Base-by-base conservation (phyloP, 2,329 filamentous ascomycete species). In the Pestalotiopsis sp. region DNA sequence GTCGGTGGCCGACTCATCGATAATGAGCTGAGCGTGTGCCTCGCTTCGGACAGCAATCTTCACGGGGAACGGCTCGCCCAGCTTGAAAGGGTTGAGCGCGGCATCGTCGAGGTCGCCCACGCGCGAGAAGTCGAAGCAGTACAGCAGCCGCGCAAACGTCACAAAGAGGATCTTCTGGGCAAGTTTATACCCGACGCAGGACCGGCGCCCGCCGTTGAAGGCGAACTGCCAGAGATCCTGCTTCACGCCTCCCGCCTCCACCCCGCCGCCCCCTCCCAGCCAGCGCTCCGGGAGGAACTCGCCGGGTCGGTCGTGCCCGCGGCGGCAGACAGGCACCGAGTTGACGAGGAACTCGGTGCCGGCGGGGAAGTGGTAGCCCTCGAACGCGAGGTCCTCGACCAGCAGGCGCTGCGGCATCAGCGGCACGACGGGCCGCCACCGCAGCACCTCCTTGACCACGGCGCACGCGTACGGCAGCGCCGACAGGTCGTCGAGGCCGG, bases 391-490 rank as follows among this genome's bases (percentile, higher is more conserved):
- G 61, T 85, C 83, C 62, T 81, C 75, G 38, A 79, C 79, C 4
- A 79, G 72, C 60, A 79, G 77, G 70, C 82, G 82, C 38, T 79
- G 68, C 72, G 82, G 68, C 77, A 75, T 27, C 9, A 59, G 20
- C 9, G 57, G 57, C 11, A 59, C 57, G 9, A 27, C 20, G 14
- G 86, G 86, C 67, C 84, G 80, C 86, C 86, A 88, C 31, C 87
- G 79, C 27, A 88, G 75, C 17, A 83, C 84, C 77, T 89, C 87
- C 74, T 88, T 87, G 39, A 88, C 76, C 23, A 84, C 84, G 1
- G 85, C 86, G n/a, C 86, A 79, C 4, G 87, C 80, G 1, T 82
- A 86, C 0, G 85, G 86, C 23, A 89, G 75, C 13, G 81, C 75
- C 1, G 79, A 73, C 72, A 82, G 77, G 71, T 88, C 85, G 11